Conservation (phyloP, 805 yeast genomes). For the Candida koratica region DNA sequence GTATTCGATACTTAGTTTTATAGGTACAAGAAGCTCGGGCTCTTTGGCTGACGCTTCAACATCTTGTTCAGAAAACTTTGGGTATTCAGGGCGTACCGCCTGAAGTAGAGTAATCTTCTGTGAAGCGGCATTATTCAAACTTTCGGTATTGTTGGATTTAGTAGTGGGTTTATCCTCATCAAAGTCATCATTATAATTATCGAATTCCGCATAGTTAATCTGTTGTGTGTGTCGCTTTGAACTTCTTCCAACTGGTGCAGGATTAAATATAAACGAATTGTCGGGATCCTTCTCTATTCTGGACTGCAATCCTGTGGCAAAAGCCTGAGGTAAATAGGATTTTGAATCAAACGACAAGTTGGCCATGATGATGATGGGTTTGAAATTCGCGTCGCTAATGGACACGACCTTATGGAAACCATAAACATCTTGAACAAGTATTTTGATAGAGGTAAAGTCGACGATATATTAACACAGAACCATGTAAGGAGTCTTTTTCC, state of each 20-base stretch:
- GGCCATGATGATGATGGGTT: constrained; percentile 1
- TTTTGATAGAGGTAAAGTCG: constrained; percentile 11
- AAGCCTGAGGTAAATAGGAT: constrained; percentile 64
- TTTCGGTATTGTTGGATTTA: constrained; percentile 5
- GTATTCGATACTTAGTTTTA: constrained; percentile 58
- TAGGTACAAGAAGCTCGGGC: constrained; percentile 56
- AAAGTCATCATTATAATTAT: constrained; percentile 49
- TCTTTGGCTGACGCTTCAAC: constrained; percentile 25
- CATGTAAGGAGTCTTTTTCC: constrained; percentile 13
- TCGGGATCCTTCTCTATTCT: constrained; percentile 64
- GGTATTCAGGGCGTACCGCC: constrained; percentile 23
- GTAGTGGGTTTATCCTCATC: constrained; percentile 22
- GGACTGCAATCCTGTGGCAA: constrained; percentile 68
- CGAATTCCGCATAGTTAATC: constrained; percentile 81
- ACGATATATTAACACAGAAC: constrained; percentile 9
- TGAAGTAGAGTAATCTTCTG: constrained; percentile 27
- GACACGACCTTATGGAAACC: constrained; percentile 11
- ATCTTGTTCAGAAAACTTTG: constrained; percentile 22
- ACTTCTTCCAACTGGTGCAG: constrained; percentile 72
- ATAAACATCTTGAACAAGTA: constrained; percentile 11
- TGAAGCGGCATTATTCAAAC: constrained; percentile 11
- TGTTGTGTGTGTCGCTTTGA: constrained; percentile 69
- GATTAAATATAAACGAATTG: constrained; percentile 61
- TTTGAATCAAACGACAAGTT: constrained; percentile 18
- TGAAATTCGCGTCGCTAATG: not conserved